Base-by-base conservation (phyloP, 1,284 basidiomycete genomes). In the Phellopilus nigrolimitatus region DNA sequence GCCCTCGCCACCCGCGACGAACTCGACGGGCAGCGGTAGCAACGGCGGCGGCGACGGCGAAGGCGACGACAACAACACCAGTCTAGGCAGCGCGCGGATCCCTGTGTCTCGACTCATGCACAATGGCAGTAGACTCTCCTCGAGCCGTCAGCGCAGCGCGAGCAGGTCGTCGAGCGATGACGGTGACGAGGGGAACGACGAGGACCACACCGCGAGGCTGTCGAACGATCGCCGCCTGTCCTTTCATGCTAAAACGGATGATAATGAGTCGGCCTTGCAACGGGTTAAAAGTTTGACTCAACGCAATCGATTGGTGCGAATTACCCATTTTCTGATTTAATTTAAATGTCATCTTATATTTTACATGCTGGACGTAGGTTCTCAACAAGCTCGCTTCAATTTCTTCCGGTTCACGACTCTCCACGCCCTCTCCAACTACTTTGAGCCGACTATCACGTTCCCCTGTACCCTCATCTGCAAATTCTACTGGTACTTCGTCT, bases 11-110 rank as follows among this genome's bases (percentile, higher is more conserved):
- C 86, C 86, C 37, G 86, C 84, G 33, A 85, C 87, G 21, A 88
- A 88, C 61, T 88, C 85, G 15, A 87, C 85, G 1, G 85, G 84
- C 22, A 87, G 85, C 63, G 84, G 84, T 44, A 87, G 85, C 61
- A 79, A 79, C 2, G 82, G 80, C 45, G 80, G 83, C 62, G n/a
- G 85, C 63, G 84, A 84, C 44, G 87, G 85, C 61, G 79, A 79
- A 1, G 82, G 80, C 45, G 80, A 83, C 62, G 72, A 73, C 54
- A 72, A 71, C 53, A 80, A 75, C 59, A 72, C 75, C 25, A 72
- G 70, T 55, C 64, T 71, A 34, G 74, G 79, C 54, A 73, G 72
- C 59, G 56, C 72, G 55, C 71, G 75, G 53, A 69, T 72, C 48
- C 64, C 67, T 21, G 54, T 64, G 30, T 55, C 64, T 51, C 34